These are phyloP conservation scores for Ophioceras dolichostomum DNA, from an alignment of 2,329 filamentous ascomycete species.

Conservation along the genomic window DNA sequence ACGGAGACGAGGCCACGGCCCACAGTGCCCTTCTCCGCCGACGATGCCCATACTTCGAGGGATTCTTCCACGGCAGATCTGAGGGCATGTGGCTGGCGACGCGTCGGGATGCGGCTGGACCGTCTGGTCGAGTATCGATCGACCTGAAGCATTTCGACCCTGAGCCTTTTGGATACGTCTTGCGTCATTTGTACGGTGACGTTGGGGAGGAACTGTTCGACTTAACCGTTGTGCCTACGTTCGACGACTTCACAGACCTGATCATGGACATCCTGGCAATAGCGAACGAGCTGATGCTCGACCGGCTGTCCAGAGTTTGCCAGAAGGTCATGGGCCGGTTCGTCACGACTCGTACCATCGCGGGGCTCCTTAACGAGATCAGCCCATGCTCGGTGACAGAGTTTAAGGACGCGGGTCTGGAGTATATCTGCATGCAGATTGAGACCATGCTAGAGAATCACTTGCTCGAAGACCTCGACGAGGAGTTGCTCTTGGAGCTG, in stretches of 20 bases:
- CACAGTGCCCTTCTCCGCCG: constrained; percentile 73
- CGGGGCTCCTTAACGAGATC: constrained; percentile 73
- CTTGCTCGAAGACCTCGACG: constrained; percentile 73
- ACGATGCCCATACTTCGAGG: constrained; percentile 85
- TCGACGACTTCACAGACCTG: constrained; percentile 82
- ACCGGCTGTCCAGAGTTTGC: constrained; percentile 79
- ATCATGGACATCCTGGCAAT: constrained; percentile 81
- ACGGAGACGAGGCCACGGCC: constrained; percentile 56
- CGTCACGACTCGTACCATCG: constrained; percentile 77
- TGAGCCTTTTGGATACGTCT: constrained; percentile 63
- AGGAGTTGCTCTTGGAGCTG: constrained; percentile 68
- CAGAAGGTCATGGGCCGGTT: constrained; percentile 75
- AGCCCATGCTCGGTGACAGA: constrained; percentile 70
- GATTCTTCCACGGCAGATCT: constrained; percentile 80
- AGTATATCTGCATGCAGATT: constrained; percentile 85
- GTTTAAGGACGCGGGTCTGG: constrained; percentile 79
- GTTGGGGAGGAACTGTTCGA: constrained; percentile 72
- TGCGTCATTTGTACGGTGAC: constrained; percentile 77
- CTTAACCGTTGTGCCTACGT: constrained; percentile 51
- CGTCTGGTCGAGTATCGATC: constrained; percentile 44
- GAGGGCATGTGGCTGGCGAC: constrained; percentile 71
- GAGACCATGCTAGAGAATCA: constrained; percentile 89
- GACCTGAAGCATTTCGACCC: constrained; percentile 73
- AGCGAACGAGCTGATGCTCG: constrained; percentile 91
- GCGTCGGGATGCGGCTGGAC: constrained; percentile 36